phyloP scores from a whole-genome alignment of 2,329 filamentous ascomycete genomes.

The Fusarium falciforme region DNA sequence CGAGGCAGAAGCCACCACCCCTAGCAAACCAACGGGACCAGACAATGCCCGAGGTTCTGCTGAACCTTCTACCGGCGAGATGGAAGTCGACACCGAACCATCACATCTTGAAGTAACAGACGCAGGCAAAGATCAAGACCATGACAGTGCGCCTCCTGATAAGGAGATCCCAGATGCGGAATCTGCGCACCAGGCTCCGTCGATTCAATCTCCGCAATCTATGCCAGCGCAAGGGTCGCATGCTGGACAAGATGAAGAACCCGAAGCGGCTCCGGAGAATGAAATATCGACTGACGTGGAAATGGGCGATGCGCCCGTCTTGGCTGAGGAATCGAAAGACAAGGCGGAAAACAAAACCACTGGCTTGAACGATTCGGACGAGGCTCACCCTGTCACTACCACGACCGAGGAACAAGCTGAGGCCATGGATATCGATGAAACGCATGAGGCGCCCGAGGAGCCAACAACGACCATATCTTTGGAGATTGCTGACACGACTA shows the following conservation, averaged over 20 bases:
- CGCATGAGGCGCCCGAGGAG: neutral
- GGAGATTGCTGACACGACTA: slow-evolving; percentile 20
- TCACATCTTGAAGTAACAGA: neutral
- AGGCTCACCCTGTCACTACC: neutral
- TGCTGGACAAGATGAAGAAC: neutral
- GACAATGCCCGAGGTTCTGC: neutral
- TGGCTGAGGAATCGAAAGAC: slow-evolving; percentile 3
- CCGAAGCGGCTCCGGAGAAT: neutral
- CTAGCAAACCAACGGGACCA: neutral
- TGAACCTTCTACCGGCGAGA: neutral
- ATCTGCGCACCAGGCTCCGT: neutral
- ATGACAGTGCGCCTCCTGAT: neutral
- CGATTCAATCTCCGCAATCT: neutral
- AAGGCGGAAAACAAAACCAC: neutral
- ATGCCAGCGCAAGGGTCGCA: neutral
- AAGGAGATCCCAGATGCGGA: slow-evolving; percentile 2
- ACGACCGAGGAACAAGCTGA: slow-evolving; percentile 13
- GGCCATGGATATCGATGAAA: slow-evolving; percentile 40
- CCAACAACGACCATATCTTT: slow-evolving; percentile 3
- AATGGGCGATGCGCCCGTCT: slow-evolving; percentile 1
- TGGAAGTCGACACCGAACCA: slow-evolving; percentile 15
- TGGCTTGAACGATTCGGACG: neutral
- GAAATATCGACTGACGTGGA: slow-evolving; percentile 18
- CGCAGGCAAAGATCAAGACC: neutral
- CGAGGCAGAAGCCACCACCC: neutral